Conservation (phyloP, 2,329 filamentous ascomycete genomes). For the Sordariomycetes sp. region DNA sequence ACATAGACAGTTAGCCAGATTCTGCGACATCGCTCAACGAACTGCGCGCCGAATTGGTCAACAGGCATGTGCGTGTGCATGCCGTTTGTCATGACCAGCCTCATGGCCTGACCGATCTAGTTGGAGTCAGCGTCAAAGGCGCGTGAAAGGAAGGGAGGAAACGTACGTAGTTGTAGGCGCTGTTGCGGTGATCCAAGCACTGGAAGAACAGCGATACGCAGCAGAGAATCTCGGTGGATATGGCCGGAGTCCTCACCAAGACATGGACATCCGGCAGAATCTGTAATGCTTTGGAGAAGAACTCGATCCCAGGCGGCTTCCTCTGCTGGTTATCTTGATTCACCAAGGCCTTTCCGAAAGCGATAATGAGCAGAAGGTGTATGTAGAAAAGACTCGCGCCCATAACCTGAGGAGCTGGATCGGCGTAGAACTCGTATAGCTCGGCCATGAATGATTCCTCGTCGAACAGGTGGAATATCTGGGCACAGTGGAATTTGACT, state of each 20-base stretch:
- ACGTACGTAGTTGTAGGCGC: slow-evolving; percentile 34
- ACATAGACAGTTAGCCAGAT: slow-evolving; percentile 47
- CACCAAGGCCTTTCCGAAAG: slow-evolving; percentile 1
- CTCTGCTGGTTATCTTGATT: background rate
- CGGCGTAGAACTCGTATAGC: slow-evolving; percentile 16
- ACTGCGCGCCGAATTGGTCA: slow-evolving; percentile 25
- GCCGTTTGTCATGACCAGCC: slow-evolving; percentile 37
- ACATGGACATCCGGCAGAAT: slow-evolving; percentile 18
- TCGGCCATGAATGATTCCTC: slow-evolving; percentile 37
- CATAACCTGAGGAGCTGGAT: background rate
- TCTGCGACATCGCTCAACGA: slow-evolving; percentile 35
- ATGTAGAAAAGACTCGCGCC: background rate
- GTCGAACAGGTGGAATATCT: slow-evolving; percentile 45
- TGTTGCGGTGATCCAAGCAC: slow-evolving; percentile 35
- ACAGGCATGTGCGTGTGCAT: slow-evolving; percentile 43
- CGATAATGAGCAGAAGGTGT: slow-evolving; percentile 1
- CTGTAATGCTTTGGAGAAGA: background rate
- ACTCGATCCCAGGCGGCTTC: background rate
- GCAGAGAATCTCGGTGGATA: slow-evolving; percentile 38
- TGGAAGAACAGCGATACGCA: slow-evolving; percentile 44
- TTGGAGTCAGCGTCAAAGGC: background rate
- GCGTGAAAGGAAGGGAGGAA: background rate
- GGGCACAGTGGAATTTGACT: slow-evolving; percentile 46
- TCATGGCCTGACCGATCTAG: slow-evolving; percentile 40
- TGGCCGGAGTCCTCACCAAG: slow-evolving; percentile 30